A percentile compares a stretch with the other conserved stretches of the same genome.
Evolutionary conservation across 2,329 filamentous ascomycete genomes (phyloP).

Genomic region (Penicillium sp.): DNA sequence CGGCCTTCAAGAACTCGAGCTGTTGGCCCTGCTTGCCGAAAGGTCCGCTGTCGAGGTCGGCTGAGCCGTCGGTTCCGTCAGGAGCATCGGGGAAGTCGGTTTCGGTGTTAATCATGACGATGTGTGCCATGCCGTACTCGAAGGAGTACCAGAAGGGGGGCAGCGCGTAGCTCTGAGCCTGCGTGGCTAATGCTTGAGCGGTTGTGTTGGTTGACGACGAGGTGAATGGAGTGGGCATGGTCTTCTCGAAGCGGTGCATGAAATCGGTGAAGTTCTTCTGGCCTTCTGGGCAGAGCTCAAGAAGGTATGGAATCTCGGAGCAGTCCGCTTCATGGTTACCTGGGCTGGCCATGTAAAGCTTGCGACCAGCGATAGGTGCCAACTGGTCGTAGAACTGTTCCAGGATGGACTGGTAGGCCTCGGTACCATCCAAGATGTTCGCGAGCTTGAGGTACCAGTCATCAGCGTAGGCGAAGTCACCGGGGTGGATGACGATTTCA

Average conservation of each 20-base stretch:
- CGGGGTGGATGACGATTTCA: slow-evolving; percentile 47
- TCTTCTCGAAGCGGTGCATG: slow-evolving; percentile 55
- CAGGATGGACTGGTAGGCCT: slow-evolving; percentile 58
- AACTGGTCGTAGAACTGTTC: slow-evolving; percentile 60
- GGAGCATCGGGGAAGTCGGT: slow-evolving; percentile 57
- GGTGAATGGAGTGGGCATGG: slow-evolving; percentile 53
- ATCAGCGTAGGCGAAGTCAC: slow-evolving; percentile 60
- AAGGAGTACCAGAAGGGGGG: slow-evolving; percentile 62
- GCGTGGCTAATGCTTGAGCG: slow-evolving; percentile 48
- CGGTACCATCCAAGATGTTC: slow-evolving; percentile 50
- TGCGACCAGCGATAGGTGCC: slow-evolving; percentile 54
- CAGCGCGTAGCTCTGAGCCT: slow-evolving; percentile 48
- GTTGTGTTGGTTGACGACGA: slow-evolving; percentile 49
- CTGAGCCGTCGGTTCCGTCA: slow-evolving; percentile 44
- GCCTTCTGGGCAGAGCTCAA: slow-evolving; percentile 39
- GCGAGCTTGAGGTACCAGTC: slow-evolving; percentile 53
- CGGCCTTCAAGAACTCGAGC: slow-evolving; percentile 55
- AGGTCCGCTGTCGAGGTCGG: slow-evolving; percentile 49
- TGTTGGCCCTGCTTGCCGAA: slow-evolving; percentile 54
- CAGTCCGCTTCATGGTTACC: slow-evolving; percentile 63
- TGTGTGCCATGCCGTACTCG: slow-evolving; percentile 59
- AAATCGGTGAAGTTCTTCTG: slow-evolving; percentile 64
- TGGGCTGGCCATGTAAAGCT: slow-evolving; percentile 58
- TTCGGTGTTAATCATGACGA: slow-evolving; percentile 58
- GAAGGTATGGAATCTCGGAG: slow-evolving; percentile 28